Conservation (phyloP, 345 rosid genomes). For the Limnanthes douglasii region DNA sequence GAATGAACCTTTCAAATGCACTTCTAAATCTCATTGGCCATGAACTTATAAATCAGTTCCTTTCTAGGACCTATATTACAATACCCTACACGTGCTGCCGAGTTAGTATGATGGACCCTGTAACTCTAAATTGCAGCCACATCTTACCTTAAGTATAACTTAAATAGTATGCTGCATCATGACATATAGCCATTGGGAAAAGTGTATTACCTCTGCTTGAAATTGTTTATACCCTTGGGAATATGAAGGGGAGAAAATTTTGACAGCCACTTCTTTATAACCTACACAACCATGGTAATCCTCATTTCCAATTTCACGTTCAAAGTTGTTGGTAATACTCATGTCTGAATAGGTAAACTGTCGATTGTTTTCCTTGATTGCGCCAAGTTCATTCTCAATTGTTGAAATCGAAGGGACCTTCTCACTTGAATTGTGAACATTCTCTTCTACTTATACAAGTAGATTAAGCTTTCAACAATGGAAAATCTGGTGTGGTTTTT, state of each 20-base stretch:
- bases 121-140: no score
- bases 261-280: not conserved
- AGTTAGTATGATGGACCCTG: not conserved
- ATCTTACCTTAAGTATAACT: no score
- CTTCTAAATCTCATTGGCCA: not conserved
- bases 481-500: no score
- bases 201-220: not conserved
- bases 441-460: no score
- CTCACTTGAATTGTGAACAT: no score
- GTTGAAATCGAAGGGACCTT: no score
- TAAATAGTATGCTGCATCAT: no score
- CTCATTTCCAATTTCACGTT: conserved; percentile 24
- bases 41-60: not conserved
- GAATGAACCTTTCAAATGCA: not conserved
- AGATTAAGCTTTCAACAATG: no score
- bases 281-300: conserved; percentile 25
- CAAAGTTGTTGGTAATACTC: conserved; percentile 24
- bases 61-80: not conserved
- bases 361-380: conserved; percentile 9
- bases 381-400: no score
- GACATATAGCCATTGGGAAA: no score
- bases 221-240: not conserved
- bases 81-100: no score
- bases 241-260: not conserved
- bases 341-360: conserved; percentile 20